Base-by-base conservation (phyloP, 169 alveolate genomes). In the Plasmodium knowlesi region DNA sequence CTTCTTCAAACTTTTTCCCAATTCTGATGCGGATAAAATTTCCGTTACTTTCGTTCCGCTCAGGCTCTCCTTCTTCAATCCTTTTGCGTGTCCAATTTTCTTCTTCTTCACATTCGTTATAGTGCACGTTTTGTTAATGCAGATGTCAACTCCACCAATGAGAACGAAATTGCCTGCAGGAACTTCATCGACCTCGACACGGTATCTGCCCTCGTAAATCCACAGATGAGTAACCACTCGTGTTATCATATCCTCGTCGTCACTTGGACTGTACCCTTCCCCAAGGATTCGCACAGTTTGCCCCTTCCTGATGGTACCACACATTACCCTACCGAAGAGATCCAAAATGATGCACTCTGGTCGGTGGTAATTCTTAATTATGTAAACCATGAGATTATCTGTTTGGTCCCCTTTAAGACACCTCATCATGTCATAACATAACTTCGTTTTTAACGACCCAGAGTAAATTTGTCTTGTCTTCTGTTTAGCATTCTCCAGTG, bases 281-380 rank as follows among this genome's bases (percentile, higher is more conserved):
- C 99, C 99, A 76, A 99, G 95, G n/a, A 99, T 98, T 95, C 96
- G 98, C 78, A 99, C 99, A 4, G 97, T 97, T 82, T 98, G 98
- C 0, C 99, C 99, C 93, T 98, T 98, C 84, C 93, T 92, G 32
- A 99, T 84, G 16, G 99, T 98, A 53, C 99, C 99, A 32, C 99
- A 98, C 97, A 98, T 92, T 43, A 99, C 99, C 73, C 99, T 96
- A 0, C 99, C 99, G 80, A 99, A 98, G 67, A 98, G 97, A 92
- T 98, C 99, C 91, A 99, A 98, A 79, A 98, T 92, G 82, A 96
- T 96, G 84, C 98, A 96, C 81, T 97, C 98, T 57, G 98, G 98
- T 57, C 99, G 95, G 95, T 98, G 99, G 96, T 98, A 98, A 94
- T 98, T 98, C 95, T 99, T 99, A 67, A 97, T 97, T 72, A 98